Percentiles rank a stretch among this genome's conserved stretches.
phyloP scores from a whole-genome alignment of 2,329 filamentous ascomycete species.

The Fusarium metavorans region DNA sequence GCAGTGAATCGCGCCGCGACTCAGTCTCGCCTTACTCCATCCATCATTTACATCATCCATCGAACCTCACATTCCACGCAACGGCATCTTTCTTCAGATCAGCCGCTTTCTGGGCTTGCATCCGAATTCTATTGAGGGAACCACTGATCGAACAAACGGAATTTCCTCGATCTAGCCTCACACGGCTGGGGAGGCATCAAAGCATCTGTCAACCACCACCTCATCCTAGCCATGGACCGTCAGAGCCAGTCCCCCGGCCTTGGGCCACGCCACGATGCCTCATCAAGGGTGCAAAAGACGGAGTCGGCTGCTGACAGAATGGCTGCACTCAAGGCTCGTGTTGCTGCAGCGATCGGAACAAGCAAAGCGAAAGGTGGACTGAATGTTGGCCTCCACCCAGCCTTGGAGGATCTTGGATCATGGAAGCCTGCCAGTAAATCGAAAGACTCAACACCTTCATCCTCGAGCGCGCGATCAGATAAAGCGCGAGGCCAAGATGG shows the following conservation, averaged over 20 bases:
- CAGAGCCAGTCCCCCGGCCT: constrained; percentile 63
- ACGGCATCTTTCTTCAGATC: neutral
- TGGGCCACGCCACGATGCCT: constrained; percentile 67
- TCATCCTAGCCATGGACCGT: constrained; percentile 60
- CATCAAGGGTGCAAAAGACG: constrained; percentile 66
- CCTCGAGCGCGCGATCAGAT: constrained; percentile 28
- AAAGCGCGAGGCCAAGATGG: constrained; percentile 29
- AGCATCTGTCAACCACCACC: neutral
- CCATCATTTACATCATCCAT: constrained; percentile 28
- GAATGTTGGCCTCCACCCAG: constrained; percentile 82
- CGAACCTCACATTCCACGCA: constrained; percentile 1
- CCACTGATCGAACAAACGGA: neutral
- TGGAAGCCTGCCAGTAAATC: constrained; percentile 59
- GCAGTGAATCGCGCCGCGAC: constrained; percentile 20
- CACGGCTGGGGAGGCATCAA: neutral
- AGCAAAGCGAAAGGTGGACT: constrained; percentile 74
- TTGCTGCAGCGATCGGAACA: constrained; percentile 78
- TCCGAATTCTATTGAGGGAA: neutral
- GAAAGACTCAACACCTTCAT: constrained; percentile 40
- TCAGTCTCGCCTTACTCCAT: constrained; percentile 19
- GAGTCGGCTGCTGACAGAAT: constrained; percentile 73
- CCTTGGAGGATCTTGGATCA: constrained; percentile 70
- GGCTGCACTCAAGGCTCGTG: constrained; percentile 82
- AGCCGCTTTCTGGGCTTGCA: neutral
- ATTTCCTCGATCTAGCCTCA: neutral